Evolutionary conservation across 176 grass and related monocot genomes (phyloP), one percentile per base, ranked within the genome.

Genomic region (Rhynchospora pubera): DNA sequence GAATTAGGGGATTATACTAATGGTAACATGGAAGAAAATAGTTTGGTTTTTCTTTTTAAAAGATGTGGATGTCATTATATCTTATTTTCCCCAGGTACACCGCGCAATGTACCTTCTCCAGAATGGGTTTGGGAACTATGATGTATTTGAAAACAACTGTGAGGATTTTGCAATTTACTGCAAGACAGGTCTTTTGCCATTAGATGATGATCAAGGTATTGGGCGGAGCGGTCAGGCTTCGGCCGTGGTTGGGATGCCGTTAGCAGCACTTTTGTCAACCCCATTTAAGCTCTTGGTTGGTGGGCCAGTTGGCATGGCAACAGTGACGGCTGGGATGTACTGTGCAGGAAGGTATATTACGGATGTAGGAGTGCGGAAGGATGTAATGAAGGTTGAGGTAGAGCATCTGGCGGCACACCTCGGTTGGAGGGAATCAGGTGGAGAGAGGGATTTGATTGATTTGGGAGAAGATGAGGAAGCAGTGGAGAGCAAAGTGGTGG

Each of bases 131-230:
- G 92, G 96, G 12, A 91, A 90, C 39, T 95, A 99, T 1, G 96
- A 99, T 77, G 82, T 99, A n/a, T 99, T 99, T 21, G 96, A 95
- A 84, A 99, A 99, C 84, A 99, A 99, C 7, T 95, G 96, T 0
- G 96, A 99, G 79, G 96, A 99, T 83, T 99, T 99, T 55, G 91
- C 92, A 53, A 91, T 99, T 73, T 99, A 99, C 84, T 99, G 96
- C 89, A 99, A 99, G 82, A 95, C 96, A 1, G 96, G 92, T 65
- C 92, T 99, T 59, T 78, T 99, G 1, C 76, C 90, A 10, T 21
- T 82, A 0, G 89, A 93, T 0, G 89, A 93, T 0, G 92, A 94
- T 15, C 85, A 87, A 18, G 90, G 96, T 61, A 90, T 91, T 15
- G 96, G 96, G 21, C 84, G 85, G 61, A 99, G 96, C 44, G 96